Conservation (phyloP, 139 green algal species). For the Chlorokybus atmophyticus region DNA sequence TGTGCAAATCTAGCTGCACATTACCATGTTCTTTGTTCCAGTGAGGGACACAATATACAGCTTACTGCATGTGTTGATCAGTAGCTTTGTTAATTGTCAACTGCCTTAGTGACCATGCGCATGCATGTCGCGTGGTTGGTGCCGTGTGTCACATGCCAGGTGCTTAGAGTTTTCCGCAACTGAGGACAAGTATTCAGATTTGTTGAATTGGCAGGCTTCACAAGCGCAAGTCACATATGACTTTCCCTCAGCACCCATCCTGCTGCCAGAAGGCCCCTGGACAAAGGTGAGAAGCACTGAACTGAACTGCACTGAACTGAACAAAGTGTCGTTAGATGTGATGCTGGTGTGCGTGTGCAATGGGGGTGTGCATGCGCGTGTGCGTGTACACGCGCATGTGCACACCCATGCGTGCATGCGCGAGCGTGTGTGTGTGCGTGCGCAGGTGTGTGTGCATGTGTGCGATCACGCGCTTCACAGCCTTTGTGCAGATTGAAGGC, state of each 20-base stretch:
- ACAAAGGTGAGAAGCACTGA: slow-evolving; percentile 41
- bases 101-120: too few relatives aligned
- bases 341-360: background rate
- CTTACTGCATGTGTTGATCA: too few relatives aligned
- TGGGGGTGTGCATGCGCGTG: background rate
- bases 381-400: background rate
- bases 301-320: background rate
- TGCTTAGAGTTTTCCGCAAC: too few relatives aligned
- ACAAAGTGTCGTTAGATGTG: background rate
- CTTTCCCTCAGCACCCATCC: slow-evolving; percentile 68
- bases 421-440: background rate
- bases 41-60: too few relatives aligned
- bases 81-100: too few relatives aligned
- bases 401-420: background rate
- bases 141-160: too few relatives aligned
- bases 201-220: too few relatives aligned
- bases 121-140: too few relatives aligned
- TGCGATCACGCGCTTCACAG: background rate
- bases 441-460: background rate
- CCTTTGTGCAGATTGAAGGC: slow-evolving; percentile 17
- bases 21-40: too few relatives aligned
- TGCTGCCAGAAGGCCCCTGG: slow-evolving; percentile 80
- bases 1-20: too few relatives aligned
- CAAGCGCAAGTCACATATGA: too few relatives aligned
- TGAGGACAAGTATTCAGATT: too few relatives aligned